phyloP scores from a whole-genome alignment of 2,329 filamentous ascomycete species.

The Colletotrichum sp. region DNA sequence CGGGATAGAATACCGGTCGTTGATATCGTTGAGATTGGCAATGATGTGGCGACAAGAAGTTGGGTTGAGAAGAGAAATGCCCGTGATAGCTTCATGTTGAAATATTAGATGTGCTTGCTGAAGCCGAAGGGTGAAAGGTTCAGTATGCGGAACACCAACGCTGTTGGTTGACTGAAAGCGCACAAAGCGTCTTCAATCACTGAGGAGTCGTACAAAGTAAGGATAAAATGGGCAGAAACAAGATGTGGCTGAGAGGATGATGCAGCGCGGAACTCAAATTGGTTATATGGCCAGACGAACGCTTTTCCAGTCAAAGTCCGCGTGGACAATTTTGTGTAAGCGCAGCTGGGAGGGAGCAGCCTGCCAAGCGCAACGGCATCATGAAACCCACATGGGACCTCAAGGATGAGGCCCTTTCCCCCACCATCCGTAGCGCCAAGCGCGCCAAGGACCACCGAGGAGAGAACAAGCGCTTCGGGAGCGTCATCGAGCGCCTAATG shows the following conservation, averaged over 20 bases:
- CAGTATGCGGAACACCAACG: neutral
- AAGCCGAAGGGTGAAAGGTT: neutral
- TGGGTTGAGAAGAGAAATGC: neutral
- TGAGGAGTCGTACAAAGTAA: neutral
- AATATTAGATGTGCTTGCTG: neutral
- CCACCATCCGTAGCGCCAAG: slow-evolving; percentile 6
- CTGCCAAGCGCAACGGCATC: slow-evolving; percentile 1
- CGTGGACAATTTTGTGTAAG: neutral
- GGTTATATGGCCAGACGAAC: neutral
- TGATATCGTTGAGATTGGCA: neutral
- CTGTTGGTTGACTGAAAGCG: neutral
- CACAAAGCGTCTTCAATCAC: rapidly evolving
- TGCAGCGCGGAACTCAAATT: neutral
- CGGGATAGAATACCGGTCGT: neutral
- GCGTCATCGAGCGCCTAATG: neutral
- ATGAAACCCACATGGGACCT: slow-evolving; percentile 18
- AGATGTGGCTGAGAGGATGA: rapidly evolving
- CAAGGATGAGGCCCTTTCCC: neutral
- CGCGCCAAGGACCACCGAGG: neutral
- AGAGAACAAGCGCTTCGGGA: neutral
- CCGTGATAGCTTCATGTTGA: slow-evolving; percentile 1
- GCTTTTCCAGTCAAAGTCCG: neutral
- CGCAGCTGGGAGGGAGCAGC: neutral
- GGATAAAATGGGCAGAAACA: neutral
- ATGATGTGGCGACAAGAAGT: neutral